Conservation (phyloP, 495 filamentous ascomycete genomes). For the Amphirosellinia nigrospora region DNA sequence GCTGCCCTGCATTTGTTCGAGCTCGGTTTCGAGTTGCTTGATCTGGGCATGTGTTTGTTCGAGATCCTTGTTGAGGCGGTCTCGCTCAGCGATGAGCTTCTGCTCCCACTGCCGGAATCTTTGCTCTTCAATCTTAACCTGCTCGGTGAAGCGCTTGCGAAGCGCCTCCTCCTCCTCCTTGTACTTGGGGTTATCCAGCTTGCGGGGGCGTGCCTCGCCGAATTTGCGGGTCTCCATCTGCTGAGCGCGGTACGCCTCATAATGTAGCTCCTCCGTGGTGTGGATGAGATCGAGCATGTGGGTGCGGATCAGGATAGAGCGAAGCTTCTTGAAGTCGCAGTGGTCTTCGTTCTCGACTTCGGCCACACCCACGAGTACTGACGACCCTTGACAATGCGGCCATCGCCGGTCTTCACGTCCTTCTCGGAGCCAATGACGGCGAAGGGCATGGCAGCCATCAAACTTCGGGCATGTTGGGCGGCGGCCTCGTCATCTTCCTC, state of each 20-base stretch:
- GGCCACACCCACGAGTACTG: slow-evolving; percentile 98
- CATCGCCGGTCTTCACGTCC: slow-evolving; percentile 95
- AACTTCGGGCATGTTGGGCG: slow-evolving; percentile 86
- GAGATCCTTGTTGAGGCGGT: slow-evolving; percentile 98
- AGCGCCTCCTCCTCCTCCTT: slow-evolving; percentile 99
- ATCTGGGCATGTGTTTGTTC: slow-evolving; percentile 97
- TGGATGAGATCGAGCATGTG: slow-evolving; percentile 99
- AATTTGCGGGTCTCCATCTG: slow-evolving; percentile 99
- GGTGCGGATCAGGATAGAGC: slow-evolving; percentile 98
- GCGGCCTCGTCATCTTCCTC: slow-evolving; percentile 98
- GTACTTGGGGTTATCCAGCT: slow-evolving; percentile 99
- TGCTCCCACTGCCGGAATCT: slow-evolving; percentile 99
- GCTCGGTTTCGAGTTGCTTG: slow-evolving; percentile 91
- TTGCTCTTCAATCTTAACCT: slow-evolving; percentile 99
- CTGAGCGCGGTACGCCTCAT: slow-evolving; percentile 97
- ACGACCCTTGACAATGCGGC: slow-evolving; percentile 95
- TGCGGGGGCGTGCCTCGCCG: slow-evolving; percentile 93
- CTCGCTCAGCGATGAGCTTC: slow-evolving; percentile 97
- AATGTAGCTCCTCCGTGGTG: slow-evolving; percentile 98
- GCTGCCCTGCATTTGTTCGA: slow-evolving; percentile 92
- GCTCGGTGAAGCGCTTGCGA: slow-evolving; percentile 98
- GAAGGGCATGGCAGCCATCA: slow-evolving; percentile 98
- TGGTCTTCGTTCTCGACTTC: slow-evolving; percentile 99
- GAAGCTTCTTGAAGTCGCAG: slow-evolving; percentile 99
- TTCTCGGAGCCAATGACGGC: slow-evolving; percentile 99